Conservation (phyloP, 306 rosid species). For the Astragalus membranaceus region DNA sequence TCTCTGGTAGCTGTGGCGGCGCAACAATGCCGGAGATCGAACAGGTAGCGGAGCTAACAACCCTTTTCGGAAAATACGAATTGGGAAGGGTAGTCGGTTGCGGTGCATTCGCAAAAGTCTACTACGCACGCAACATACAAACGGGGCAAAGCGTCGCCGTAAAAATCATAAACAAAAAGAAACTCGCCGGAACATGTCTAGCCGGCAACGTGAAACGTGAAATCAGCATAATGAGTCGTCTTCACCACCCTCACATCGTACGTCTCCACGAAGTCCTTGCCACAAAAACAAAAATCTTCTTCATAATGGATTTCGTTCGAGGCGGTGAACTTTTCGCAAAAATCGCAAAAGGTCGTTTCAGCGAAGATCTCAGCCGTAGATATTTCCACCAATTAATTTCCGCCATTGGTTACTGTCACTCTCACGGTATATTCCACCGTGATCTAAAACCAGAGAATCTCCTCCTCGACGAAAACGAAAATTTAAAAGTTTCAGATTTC, state of each 20-base stretch:
- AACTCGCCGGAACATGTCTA: conserved; percentile 18
- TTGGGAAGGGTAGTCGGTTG: conserved; percentile 36
- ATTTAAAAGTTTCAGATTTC: conserved; percentile 39
- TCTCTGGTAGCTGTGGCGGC: conserved; percentile 23
- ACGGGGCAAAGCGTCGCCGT: conserved; percentile 42
- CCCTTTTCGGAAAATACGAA: conserved; percentile 45
- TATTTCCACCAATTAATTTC: conserved; percentile 40
- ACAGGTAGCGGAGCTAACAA: background rate
- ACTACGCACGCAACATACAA: conserved; percentile 32
- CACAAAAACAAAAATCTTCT: conserved; percentile 31
- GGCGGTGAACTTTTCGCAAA: conserved; percentile 41
- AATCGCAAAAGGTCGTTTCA: conserved; percentile 28
- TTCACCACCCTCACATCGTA: conserved; percentile 38
- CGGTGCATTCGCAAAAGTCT: conserved; percentile 47
- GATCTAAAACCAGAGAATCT: conserved; percentile 48
- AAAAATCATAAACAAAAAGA: conserved; percentile 41
- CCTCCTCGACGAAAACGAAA: conserved; percentile 32
- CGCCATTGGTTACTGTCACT: conserved; percentile 38
- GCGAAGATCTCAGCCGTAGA: conserved; percentile 35
- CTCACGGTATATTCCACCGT: conserved; percentile 39
- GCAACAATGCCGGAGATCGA: conserved; percentile 44
- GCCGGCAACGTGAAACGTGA: conserved; percentile 37
- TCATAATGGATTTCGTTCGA: conserved; percentile 32
- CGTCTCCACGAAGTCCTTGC: conserved; percentile 40
- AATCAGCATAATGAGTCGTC: conserved; percentile 35